These are phyloP conservation scores for Epichloe scottii DNA, from an alignment of 2,329 filamentous ascomycete genomes.

Conservation along the genomic window DNA sequence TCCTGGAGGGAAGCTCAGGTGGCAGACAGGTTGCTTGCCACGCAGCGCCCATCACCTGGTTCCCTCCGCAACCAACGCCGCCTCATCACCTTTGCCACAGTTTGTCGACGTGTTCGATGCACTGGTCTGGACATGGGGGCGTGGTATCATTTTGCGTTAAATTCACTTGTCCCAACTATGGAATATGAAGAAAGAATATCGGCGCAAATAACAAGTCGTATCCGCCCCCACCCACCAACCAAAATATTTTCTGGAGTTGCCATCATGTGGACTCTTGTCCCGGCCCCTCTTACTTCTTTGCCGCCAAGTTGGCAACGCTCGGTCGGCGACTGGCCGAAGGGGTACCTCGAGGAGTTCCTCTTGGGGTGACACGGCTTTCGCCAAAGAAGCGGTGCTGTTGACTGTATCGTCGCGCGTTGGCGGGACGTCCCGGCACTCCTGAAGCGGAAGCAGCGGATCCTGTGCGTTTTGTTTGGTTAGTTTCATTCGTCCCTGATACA, in stretches of 20 bases:
- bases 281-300: constrained; percentile 4
- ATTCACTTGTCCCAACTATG: neutral
- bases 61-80: neutral
- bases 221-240: neutral
- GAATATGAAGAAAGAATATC: neutral
- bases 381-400: constrained; percentile 30
- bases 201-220: neutral
- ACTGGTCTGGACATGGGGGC: neutral
- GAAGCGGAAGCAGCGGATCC: constrained; percentile 13
- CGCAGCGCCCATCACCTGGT: neutral
- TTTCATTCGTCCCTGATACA: no score
- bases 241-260: neutral
- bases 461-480: neutral
- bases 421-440: constrained; percentile 10
- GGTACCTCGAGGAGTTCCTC: constrained; percentile 24
- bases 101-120: neutral
- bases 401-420: constrained; percentile 19
- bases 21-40: neutral
- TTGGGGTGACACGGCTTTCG: constrained; percentile 27
- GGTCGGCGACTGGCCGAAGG: constrained; percentile 23
- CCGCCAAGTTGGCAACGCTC: constrained; percentile 10
- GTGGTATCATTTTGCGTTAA: constrained; percentile 2
- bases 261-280: neutral
- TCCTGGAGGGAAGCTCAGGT: no score
- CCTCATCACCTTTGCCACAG: neutral